Evolutionary conservation across 164 flowering plant species (phyloP), one percentile per base, ranked within the genome.

Genomic region (Aristolochia fimbriata): DNA sequence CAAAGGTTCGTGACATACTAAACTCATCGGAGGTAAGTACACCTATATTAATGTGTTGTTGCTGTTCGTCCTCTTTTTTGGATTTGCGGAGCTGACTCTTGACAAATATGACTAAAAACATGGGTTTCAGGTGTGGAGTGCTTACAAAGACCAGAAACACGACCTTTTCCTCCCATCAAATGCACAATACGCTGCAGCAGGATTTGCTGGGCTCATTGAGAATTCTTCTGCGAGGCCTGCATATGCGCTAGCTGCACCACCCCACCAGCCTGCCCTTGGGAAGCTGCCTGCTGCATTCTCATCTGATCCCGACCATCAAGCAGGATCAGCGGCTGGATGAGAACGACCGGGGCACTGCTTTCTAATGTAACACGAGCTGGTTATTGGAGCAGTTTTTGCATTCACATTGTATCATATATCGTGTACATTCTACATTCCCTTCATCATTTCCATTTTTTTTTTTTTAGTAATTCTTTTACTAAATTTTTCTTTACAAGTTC

Each of bases 91-190:
- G 52, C 52, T 20, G 4, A 10, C 12, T 37, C 43, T 37, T 37
- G 43, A 37, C 43, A 3, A 3, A 37, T 37, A 3, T 37, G 43
- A 3, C 43, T 0, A 7, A 12, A 24, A 25, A 15, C 17, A 17
- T 19, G 4, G 10, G 17, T 54, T 65, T 62, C 81, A 94, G 99
- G 93, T 94, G 13, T 94, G 99, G 99, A 71, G 83, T 72, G 99
- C 97, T 8, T 94, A 91, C 61, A 94, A 94, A 70, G 99, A 94
- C 69, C 99, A 94, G 78, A 90, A 83, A 65, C 99, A 94, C 65
- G 99, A 94, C 65, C 94, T 94, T 27, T 94, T 94, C 79, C 96
- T 94, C 49, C 99, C 99, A 51, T 86, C 99, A 64, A 91, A 76
- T 75, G 97, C 99, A 48, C 97, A 94, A 70, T 83, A 94, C 50